phyloP scores from a whole-genome alignment of 2,329 filamentous ascomycete genomes.

The Parastagonospora avenae region DNA sequence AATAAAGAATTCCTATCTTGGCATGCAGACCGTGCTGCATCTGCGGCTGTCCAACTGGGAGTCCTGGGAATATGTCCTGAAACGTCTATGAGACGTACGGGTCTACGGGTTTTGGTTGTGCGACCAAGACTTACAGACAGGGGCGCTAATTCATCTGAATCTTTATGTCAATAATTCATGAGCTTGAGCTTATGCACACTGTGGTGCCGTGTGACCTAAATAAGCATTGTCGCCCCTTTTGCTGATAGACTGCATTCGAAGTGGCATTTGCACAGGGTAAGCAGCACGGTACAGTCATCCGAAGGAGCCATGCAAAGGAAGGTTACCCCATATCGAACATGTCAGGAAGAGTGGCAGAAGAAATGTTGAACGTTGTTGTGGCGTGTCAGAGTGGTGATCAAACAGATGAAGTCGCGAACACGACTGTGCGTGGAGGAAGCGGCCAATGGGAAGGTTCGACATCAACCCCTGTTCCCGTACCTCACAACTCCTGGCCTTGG shows the following conservation, averaged over 20 bases:
- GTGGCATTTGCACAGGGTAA: not conserved
- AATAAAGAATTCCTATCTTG: slow-evolving; percentile 3
- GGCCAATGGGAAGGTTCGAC: slow-evolving; percentile 6
- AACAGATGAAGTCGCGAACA: slow-evolving; percentile 5
- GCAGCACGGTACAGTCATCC: not conserved
- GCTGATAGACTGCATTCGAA: not conserved
- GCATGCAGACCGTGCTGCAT: not conserved
- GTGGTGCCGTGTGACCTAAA: not conserved
- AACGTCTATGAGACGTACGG: slow-evolving; percentile 42
- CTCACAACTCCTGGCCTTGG: not conserved
- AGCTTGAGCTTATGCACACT: not conserved
- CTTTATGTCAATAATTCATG: no score
- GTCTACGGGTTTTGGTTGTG: slow-evolving; percentile 9
- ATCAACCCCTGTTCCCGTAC: slow-evolving; percentile 6
- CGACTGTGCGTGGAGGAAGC: not conserved
- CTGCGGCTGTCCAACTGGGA: slow-evolving; percentile 7
- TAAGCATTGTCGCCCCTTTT: not conserved
- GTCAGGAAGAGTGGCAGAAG: not conserved
- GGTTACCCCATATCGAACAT: not conserved
- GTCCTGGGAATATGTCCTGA: slow-evolving; percentile 27
- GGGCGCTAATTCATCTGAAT: not conserved
- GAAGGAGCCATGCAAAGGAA: not conserved
- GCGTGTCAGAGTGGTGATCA: not conserved
- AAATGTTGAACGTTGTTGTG: not conserved
- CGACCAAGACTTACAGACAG: slow-evolving; percentile 1